These are phyloP conservation scores for Blastocrithidia nonstop DNA, from an alignment of 208 protist species.

Conservation along the genomic window DNA sequence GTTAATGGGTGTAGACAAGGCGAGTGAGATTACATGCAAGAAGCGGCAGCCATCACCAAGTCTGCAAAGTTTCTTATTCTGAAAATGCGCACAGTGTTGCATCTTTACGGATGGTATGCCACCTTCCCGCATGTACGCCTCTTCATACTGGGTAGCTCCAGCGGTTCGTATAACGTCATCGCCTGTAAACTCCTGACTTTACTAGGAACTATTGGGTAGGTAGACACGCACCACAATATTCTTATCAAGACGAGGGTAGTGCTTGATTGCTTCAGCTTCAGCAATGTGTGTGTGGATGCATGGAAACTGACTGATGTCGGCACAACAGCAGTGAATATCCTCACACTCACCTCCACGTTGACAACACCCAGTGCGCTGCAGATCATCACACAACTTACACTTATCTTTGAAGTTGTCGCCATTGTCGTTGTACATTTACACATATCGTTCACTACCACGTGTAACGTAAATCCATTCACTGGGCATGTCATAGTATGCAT, in stretches of 20 bases:
- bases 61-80: conserved; percentile 66
- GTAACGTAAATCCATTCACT: conserved; percentile 45
- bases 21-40: conserved; percentile 54
- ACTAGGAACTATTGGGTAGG: conserved; percentile 46
- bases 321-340: conserved; percentile 65
- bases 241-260: conserved; percentile 23
- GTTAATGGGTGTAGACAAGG: conserved; percentile 11
- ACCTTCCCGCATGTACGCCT: conserved; percentile 17
- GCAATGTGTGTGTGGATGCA: too few species aligned
- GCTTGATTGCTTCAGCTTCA: too few species aligned
- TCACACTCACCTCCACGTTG: conserved; percentile 10
- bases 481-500: conserved; percentile 54
- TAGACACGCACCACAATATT: conserved; percentile 48
- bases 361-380: conserved; percentile 8
- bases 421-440: conserved; percentile 71
- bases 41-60: conserved; percentile 59
- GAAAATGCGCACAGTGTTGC: conserved; percentile 83
- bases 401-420: conserved; percentile 74
- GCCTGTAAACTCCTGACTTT: conserved; percentile 24
- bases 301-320: conserved; percentile 52
- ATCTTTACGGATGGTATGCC: conserved; percentile 52
- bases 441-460: conserved; percentile 43
- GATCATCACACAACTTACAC: conserved; percentile 37
- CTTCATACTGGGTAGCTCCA: conserved; percentile 50
- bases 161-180: conserved; percentile 50